Percentiles rank a stretch among this genome's conserved stretches.
phyloP scores from a whole-genome alignment of 2,329 filamentous ascomycete genomes.

The Thielaviopsis cerberus region DNA sequence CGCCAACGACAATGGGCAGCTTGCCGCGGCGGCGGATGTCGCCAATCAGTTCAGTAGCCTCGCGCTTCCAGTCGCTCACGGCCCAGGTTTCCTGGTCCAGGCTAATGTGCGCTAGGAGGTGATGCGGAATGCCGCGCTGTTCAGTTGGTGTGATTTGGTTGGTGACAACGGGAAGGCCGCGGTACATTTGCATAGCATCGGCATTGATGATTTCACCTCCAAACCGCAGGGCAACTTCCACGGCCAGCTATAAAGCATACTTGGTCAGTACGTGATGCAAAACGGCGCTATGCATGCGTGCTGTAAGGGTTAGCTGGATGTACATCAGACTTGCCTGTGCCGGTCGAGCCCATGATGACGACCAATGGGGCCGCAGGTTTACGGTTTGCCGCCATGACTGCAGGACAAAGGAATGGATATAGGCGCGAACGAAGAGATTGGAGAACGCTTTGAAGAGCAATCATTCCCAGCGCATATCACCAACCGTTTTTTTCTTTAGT shows the following conservation, averaged over 20 bases:
- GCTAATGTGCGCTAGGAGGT: constrained; percentile 63
- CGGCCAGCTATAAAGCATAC: constrained; percentile 46
- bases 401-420: not conserved
- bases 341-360: constrained; percentile 72
- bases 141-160: constrained; percentile 72
- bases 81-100: constrained; percentile 67
- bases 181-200: constrained; percentile 96
- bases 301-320: constrained; percentile 14
- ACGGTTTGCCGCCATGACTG: constrained; percentile 12
- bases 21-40: constrained; percentile 65
- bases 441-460: not conserved
- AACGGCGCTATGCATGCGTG: not conserved
- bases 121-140: constrained; percentile 64
- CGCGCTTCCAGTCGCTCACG: constrained; percentile 56
- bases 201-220: constrained; percentile 92
- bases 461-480: constrained; percentile 1
- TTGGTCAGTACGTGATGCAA: not conserved
- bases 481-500: not conserved
- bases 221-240: constrained; percentile 65
- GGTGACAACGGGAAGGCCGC: constrained; percentile 78
- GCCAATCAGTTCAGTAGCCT: constrained; percentile 48
- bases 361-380: constrained; percentile 44
- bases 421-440: constrained; percentile 1
- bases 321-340: constrained; percentile 86
- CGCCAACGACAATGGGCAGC: constrained; percentile 78